A percentile compares a stretch with the other conserved stretches of the same genome.
phyloP scores from a whole-genome alignment of 768 basidiomycete species.

The Cystobasidium tubakii region DNA sequence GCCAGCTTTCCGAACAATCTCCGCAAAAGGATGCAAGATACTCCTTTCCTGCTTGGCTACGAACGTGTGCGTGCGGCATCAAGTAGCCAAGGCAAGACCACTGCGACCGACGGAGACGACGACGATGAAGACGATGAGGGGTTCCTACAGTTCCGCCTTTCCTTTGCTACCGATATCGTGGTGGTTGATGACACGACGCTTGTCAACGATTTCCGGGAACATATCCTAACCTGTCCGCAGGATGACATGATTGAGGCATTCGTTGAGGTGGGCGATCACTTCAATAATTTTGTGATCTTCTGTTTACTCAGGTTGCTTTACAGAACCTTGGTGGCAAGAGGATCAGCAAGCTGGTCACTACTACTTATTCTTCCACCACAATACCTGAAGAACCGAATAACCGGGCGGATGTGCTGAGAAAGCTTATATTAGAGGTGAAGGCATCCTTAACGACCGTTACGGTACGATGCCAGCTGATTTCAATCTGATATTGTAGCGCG shows the following conservation, averaged over 20 bases:
- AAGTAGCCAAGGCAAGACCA: conserved; percentile 43
- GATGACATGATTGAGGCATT: conserved; percentile 89
- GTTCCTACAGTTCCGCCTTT: conserved; percentile 37
- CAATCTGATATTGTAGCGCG: conserved; percentile 62
- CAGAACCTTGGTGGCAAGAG: conserved; percentile 62
- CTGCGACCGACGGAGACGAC: conserved; percentile 59
- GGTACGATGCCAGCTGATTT: no score
- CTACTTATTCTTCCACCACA: conserved; percentile 57
- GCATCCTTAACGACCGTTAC: no score
- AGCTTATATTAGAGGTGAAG: conserved; percentile 43
- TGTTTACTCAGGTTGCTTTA: not conserved
- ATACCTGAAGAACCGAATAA: conserved; percentile 15
- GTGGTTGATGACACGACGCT: conserved; percentile 77
- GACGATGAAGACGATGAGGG: conserved; percentile 58
- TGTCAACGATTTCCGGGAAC: not conserved
- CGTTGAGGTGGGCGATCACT: conserved; percentile 53
- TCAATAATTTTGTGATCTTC: not conserved
- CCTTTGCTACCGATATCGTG: conserved; percentile 55
- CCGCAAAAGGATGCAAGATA: conserved; percentile 60
- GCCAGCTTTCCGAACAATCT: conserved; percentile 46
- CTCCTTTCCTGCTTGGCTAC: conserved; percentile 68
- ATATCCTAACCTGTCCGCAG: conserved; percentile 56
- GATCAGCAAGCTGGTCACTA: conserved; percentile 66
- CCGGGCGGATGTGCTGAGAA: conserved; percentile 39
- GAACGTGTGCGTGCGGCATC: conserved; percentile 57